Base-by-base conservation (phyloP, 108 stramenopile species). In the Aurantiochytrium sp. region DNA sequence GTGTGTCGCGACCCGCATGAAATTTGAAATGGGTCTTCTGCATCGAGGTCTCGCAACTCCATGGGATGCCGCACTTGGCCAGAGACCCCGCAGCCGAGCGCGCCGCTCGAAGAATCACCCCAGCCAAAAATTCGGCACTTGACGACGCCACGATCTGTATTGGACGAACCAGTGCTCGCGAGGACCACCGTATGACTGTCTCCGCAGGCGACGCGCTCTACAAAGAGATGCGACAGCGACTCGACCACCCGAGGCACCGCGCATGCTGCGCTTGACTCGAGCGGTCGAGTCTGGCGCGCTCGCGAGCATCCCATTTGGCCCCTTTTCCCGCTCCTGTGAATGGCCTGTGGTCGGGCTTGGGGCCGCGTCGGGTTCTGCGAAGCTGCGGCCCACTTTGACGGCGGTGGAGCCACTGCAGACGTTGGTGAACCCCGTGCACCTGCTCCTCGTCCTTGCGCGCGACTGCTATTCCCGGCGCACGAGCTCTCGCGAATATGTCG, bases 41-140 rank as follows among this genome's bases (percentile, higher is more conserved):
- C 44, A 28, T 45, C n/a, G 49, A 83, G n/a, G 23, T 83, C 73
- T 5, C 42, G 10, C 14, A 83, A 43, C 73, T 83, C 73, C 5
- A 51, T 21, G 73, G 73, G 73, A 21, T 83, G 73, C 23, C 73
- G 73, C 44, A 51, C 47, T 16, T 83, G 1, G 23, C 47, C 49
- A 8, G 44, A 25, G 49, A 83, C 5, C 5, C 49, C 49, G 73
- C 73, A 45, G 23, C 73, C 73, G 47, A 83, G 49, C 44, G 73
- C 73, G 6, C 73, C 73, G 49, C 49, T 51, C 23, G 49, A n/a
- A 83, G 47, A n/a, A 8, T 83, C 73, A 10, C 73, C 73, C 73
- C 73, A 83, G 44, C 73, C 73, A 21, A 83, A 83, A 14, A 83
- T 83, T 8, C 73, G 44, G 49, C 73, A 83, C 73, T 83, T 83